phyloP scores from a whole-genome alignment of 2,329 filamentous ascomycete species.

The Aspergillus candidus region DNA sequence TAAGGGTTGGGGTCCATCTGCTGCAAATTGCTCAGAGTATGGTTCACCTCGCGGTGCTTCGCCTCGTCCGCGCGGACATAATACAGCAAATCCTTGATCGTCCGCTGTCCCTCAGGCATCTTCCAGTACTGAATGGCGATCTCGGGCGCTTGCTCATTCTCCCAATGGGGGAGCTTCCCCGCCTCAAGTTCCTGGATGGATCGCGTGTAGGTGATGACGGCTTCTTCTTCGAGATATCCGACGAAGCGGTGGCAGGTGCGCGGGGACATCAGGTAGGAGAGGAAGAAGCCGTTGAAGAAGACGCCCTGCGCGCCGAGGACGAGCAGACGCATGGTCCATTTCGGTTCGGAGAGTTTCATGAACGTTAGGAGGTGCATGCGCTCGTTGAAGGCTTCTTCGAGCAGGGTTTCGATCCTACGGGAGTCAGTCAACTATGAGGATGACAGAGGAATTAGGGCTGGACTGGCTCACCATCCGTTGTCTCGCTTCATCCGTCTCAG shows the following conservation, averaged over 20 bases:
- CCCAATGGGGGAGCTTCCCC: slow-evolving; percentile 79
- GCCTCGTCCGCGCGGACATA: slow-evolving; percentile 90
- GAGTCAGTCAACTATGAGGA: background rate
- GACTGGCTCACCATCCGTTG: slow-evolving; percentile 64
- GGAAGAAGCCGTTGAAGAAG: slow-evolving; percentile 92
- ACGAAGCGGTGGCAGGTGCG: slow-evolving; percentile 91
- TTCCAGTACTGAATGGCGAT: slow-evolving; percentile 91
- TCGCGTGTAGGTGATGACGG: slow-evolving; percentile 89
- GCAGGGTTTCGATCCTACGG: slow-evolving; percentile 74
- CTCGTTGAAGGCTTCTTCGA: slow-evolving; percentile 89
- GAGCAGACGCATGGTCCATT: slow-evolving; percentile 85
- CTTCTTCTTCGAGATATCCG: slow-evolving; percentile 94
- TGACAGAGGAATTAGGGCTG: background rate
- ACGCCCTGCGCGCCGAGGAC: slow-evolving; percentile 90
- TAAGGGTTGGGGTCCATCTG: slow-evolving; percentile 93
- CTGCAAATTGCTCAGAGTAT: slow-evolving; percentile 83
- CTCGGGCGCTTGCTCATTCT: slow-evolving; percentile 70
- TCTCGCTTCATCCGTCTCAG: slow-evolving; percentile 82
- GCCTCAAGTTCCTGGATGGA: slow-evolving; percentile 80
- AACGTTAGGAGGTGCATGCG: slow-evolving; percentile 91
- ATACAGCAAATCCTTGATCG: slow-evolving; percentile 78
- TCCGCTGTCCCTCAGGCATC: slow-evolving; percentile 76
- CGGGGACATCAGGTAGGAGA: slow-evolving; percentile 80
- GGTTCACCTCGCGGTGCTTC: slow-evolving; percentile 89
- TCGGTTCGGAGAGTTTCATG: slow-evolving; percentile 81